These are phyloP conservation scores for Candida stauntonica DNA, from an alignment of 805 yeast species.

Conservation along the genomic window DNA sequence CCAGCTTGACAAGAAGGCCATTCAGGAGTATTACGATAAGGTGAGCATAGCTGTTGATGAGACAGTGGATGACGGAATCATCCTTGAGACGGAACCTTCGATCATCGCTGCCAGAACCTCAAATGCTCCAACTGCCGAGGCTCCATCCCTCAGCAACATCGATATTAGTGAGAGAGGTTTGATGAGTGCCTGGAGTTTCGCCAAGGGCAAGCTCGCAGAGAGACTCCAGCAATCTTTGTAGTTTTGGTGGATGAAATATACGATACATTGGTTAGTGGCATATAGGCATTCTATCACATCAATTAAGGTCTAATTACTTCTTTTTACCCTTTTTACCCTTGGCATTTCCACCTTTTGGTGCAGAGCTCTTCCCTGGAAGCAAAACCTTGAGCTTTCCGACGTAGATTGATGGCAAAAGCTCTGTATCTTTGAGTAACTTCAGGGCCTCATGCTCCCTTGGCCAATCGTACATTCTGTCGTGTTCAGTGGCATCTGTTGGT, in stretches of 20 bases:
- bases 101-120: conserved; percentile 89
- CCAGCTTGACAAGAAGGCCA: conserved; percentile 68
- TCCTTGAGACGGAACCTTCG: conserved; percentile 84
- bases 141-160: conserved; percentile 48
- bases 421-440: conserved; percentile 55
- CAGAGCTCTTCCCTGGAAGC: conserved; percentile 44
- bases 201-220: conserved; percentile 64
- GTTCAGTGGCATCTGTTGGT: conserved; percentile 41
- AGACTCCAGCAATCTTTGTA: conserved; percentile 42
- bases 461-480: conserved; percentile 60
- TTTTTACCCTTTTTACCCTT: conserved; percentile 13
- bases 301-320: conserved; percentile 8
- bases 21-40: conserved; percentile 81
- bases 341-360: conserved; percentile 17
- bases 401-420: conserved; percentile 61
- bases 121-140: conserved; percentile 72
- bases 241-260: background rate
- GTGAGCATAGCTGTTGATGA: conserved; percentile 87
- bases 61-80: conserved; percentile 88
- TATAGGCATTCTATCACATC: too few species aligned
- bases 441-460: conserved; percentile 57
- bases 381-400: conserved; percentile 67
- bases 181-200: conserved; percentile 82
- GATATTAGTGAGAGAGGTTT: conserved; percentile 74
- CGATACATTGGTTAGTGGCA: too few species aligned